Percentiles rank a stretch among this genome's conserved stretches.
phyloP scores from a whole-genome alignment of 1,139 yeast species.

The Suhomyces kunorum region DNA sequence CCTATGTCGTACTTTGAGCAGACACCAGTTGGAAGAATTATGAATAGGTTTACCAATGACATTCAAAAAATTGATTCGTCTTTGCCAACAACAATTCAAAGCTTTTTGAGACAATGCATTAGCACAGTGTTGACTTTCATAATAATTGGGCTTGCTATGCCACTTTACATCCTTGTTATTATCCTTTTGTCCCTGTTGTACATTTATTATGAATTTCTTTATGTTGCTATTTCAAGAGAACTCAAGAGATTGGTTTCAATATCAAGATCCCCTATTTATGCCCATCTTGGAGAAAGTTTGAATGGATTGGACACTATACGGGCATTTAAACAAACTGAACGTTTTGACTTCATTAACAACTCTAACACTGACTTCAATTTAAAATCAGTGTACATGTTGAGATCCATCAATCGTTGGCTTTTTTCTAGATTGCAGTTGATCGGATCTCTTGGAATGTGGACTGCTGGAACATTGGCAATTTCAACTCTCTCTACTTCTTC shows the following conservation, averaged over 20 bases:
- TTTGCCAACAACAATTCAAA: slow-evolving; percentile 48
- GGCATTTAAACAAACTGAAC: slow-evolving; percentile 53
- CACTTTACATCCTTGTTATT: slow-evolving; percentile 48
- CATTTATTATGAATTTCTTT: slow-evolving; percentile 53
- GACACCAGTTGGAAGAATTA: slow-evolving; percentile 35
- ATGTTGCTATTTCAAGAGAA: slow-evolving; percentile 56
- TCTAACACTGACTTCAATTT: slow-evolving; percentile 65
- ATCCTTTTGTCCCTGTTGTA: slow-evolving; percentile 45
- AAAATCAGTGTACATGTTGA: slow-evolving; percentile 55
- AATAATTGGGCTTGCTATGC: slow-evolving; percentile 54
- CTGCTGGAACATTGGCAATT: slow-evolving; percentile 59
- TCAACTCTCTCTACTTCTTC: slow-evolving; percentile 21
- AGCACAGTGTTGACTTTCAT: slow-evolving; percentile 50
- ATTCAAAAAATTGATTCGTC: slow-evolving; percentile 60
- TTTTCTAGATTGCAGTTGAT: slow-evolving; percentile 67
- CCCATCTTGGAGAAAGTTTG: slow-evolving; percentile 63
- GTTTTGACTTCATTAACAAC: slow-evolving; percentile 57
- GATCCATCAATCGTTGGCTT: slow-evolving; percentile 72
- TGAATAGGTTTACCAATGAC: slow-evolving; percentile 65
- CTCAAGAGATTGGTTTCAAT: slow-evolving; percentile 44
- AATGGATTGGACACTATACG: slow-evolving; percentile 61
- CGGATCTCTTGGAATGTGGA: slow-evolving; percentile 63
- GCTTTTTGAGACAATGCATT: slow-evolving; percentile 42
- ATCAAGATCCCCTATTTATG: slow-evolving; percentile 57
- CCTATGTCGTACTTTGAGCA: slow-evolving; percentile 36